Conservation (phyloP, 1,284 basidiomycete genomes). For the Hymenochaete sp. region DNA sequence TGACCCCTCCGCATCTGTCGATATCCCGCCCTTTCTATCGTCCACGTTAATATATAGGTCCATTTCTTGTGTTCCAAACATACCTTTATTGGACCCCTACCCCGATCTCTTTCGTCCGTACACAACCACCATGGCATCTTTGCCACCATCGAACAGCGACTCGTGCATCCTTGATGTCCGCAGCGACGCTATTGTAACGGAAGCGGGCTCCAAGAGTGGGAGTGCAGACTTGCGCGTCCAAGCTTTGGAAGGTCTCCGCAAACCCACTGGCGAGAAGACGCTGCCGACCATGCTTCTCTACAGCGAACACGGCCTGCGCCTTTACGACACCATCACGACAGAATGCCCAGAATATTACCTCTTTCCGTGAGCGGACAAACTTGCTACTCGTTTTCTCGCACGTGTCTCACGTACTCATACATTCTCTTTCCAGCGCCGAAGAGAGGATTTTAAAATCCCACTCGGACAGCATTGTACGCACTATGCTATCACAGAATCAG, state of each 20-base stretch:
- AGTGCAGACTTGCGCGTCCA: conserved; percentile 34
- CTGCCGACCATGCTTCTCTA: conserved; percentile 86
- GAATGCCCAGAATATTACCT: conserved; percentile 81
- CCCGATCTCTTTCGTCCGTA: too few species aligned
- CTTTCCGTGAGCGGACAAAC: conserved; percentile 31
- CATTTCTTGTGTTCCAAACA: too few species aligned
- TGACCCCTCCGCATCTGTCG: too few species aligned
- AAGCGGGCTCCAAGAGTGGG: conserved; percentile 19
- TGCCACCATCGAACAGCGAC: background rate
- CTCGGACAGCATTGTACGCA: conserved; percentile 30
- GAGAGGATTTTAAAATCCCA: conserved; percentile 59
- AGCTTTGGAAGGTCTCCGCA: conserved; percentile 48
- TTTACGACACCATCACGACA: conserved; percentile 82
- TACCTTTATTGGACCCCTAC: too few species aligned
- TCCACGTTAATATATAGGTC: too few species aligned
- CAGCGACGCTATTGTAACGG: background rate
- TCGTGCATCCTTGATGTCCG: conserved; percentile 14
- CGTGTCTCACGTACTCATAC: conserved; percentile 40
- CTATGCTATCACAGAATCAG: conserved; percentile 52
- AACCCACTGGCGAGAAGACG: conserved; percentile 46
- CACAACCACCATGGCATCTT: too few species aligned
- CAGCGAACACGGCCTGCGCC: conserved; percentile 72
- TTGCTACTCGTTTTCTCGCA: background rate
- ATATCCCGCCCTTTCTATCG: too few species aligned
- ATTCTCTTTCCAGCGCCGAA: conserved; percentile 40